Base-by-base conservation (phyloP, 2,329 filamentous ascomycete species). In the Mycosphaerella sp. region DNA sequence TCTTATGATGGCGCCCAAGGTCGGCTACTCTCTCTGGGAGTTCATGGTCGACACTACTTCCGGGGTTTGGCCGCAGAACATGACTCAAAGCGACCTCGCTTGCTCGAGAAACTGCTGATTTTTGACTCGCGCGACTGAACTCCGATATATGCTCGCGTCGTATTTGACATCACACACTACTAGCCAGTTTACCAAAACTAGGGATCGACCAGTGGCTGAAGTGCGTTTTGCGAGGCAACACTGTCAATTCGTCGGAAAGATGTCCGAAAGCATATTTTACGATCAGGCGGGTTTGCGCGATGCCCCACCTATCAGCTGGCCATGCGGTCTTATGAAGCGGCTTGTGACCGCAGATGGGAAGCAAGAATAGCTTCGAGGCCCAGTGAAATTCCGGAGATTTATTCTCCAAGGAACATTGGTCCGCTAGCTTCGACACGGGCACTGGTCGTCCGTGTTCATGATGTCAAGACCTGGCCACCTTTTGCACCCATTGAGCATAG, bases 251-350 rank as follows among this genome's bases (percentile, higher is more conserved):
- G 34, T n/a, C 46, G 46, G 46, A 48, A 34, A 17, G 34, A 29
- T 40, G 34, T 48, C 46, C 46, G 17, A 10, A 48, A 41, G 36
- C 46, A 48, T 31, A 17, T 40, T 40, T 26, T 7, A 11, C 36
- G 26, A 17, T 12, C 31, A 38, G 36, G 21, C 36, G 26, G 6
- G 23, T 23, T 17, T 41, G 36, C 46, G 9, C 29, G 36, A 41
- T 41, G 46, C 36, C 14, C 36, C 12, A 40, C 46, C 46, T 48
- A 48, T 48, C 46, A 48, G 34, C 46, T 39, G 46, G 38, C 34
- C 46, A 17, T 23, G 46, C 46, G 34, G 46, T 36, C 46, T 26
- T 36, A 41, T 40, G 17, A 41, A 36, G 40, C 46, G 40, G 34
- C 34, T 38, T 38, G 34, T 38, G 34, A 38, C 26, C 26, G 26